These are phyloP conservation scores for Aspergillus novofumigatus DNA, from an alignment of 2,329 filamentous ascomycete genomes.

Conservation along the genomic window DNA sequence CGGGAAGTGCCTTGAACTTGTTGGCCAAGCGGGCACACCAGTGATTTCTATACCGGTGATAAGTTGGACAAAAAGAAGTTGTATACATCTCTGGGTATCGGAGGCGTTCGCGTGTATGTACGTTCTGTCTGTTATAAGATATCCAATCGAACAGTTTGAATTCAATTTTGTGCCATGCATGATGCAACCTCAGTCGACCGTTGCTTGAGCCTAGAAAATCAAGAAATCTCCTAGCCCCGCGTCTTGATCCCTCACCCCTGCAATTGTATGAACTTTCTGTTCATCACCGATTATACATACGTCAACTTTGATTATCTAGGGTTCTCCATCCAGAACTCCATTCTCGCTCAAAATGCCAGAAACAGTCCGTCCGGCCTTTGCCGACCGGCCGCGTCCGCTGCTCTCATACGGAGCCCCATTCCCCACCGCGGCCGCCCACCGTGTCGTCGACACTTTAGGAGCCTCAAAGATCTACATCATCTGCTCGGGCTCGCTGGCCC, in stretches of 20 bases:
- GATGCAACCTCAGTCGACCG: not conserved
- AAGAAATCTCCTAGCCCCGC: not conserved
- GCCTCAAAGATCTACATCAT: conserved; percentile 50
- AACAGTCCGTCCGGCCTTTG: conserved; percentile 36
- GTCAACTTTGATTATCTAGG: not conserved
- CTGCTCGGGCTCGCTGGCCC: conserved; percentile 47
- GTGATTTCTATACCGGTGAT: not conserved
- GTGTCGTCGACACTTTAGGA: conserved; percentile 43
- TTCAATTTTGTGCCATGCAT: not conserved
- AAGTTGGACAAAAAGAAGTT: not conserved
- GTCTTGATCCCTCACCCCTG: not conserved
- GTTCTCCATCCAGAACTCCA: not conserved
- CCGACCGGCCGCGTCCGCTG: conserved; percentile 34
- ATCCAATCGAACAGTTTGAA: not conserved
- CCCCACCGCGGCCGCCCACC: conserved; percentile 41
- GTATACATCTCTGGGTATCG: not conserved
- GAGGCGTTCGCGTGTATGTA: not conserved
- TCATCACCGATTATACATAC: not conserved
- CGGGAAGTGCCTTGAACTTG: conserved; percentile 89
- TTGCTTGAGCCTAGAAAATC: not conserved
- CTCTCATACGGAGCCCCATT: conserved; percentile 49
- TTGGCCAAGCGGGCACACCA: conserved; percentile 58
- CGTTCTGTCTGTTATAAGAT: not conserved
- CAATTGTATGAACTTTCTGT: not conserved
- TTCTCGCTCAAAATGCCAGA: conserved; percentile 21